Conservation (phyloP, 768 basidiomycete species). For the Auricularia sp. region DNA sequence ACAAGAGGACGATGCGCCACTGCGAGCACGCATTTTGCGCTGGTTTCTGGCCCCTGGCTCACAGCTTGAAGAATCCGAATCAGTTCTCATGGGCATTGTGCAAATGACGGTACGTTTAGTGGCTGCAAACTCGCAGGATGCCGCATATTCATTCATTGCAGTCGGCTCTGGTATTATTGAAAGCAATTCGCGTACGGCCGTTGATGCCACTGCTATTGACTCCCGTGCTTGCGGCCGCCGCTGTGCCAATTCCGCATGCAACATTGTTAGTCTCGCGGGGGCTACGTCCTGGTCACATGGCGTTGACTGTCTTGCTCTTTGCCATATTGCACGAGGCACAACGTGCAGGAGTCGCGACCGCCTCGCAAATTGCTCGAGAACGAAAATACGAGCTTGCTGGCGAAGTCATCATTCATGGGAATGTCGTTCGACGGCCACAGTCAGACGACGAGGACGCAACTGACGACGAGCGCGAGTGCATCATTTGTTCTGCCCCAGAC, state of each 20-base stretch:
- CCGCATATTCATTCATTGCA: neutral
- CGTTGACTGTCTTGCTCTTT: constrained; percentile 4
- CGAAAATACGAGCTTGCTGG: constrained; percentile 5
- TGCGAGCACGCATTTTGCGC: neutral
- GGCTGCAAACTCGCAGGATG: neutral
- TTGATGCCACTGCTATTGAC: constrained; percentile 16
- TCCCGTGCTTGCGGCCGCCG: constrained; percentile 12
- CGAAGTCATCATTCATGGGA: constrained; percentile 4
- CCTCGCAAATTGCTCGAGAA: constrained; percentile 2
- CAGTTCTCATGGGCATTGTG: constrained; percentile 4
- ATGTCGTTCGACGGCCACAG: neutral
- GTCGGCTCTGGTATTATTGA: constrained; percentile 11
- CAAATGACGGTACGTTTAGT: constrained; percentile 7
- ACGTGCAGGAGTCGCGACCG: constrained; percentile 7
- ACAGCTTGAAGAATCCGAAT: constrained; percentile 11
- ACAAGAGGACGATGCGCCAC: constrained; percentile 2
- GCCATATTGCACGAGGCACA: constrained; percentile 11
- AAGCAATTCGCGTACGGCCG: constrained; percentile 10
- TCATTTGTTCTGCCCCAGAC: constrained; percentile 15
- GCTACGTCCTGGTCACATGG: neutral
- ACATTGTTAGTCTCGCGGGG: neutral
- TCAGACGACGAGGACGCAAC: neutral
- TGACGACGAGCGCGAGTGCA: constrained; percentile 13
- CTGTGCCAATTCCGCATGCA: constrained; percentile 8
- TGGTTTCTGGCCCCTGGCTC: constrained; percentile 4